phyloP scores from a whole-genome alignment of 305 asterid species.

The Rubia tinctorum region DNA sequence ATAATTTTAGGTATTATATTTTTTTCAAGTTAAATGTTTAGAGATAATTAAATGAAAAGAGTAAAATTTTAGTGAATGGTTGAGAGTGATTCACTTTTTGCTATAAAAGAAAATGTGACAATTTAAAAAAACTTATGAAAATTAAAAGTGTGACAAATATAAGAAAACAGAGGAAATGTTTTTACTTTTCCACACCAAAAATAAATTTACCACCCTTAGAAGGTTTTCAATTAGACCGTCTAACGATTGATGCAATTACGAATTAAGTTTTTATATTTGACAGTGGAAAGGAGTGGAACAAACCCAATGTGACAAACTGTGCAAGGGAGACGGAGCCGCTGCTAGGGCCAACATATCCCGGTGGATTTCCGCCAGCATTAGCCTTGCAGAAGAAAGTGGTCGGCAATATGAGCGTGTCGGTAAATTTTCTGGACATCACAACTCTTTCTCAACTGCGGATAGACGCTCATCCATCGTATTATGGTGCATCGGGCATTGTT shows the following conservation, averaged over 20 bases:
- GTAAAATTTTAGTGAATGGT: neutral
- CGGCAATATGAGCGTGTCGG: slow-evolving; percentile 18
- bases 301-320: slow-evolving; percentile 14
- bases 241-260: neutral
- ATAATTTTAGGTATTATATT: too few relatives aligned
- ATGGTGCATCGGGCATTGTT: slow-evolving; percentile 15
- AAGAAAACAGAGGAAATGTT: too few relatives aligned
- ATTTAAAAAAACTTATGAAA: too few relatives aligned
- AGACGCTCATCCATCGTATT: slow-evolving; percentile 35
- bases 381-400: slow-evolving; percentile 26
- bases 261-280: neutral
- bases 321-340: slow-evolving; percentile 18
- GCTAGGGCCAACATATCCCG: slow-evolving; percentile 25
- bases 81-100: neutral
- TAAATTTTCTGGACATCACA: slow-evolving; percentile 31
- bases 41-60: too few relatives aligned
- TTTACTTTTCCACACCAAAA: too few relatives aligned
- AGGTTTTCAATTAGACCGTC: too few relatives aligned
- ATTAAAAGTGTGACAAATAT: too few relatives aligned
- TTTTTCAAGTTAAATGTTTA: too few relatives aligned
- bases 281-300: slow-evolving; percentile 32
- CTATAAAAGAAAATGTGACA: too few relatives aligned
- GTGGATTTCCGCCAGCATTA: slow-evolving; percentile 20
- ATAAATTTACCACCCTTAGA: too few relatives aligned
- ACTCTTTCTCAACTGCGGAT: slow-evolving; percentile 28